These are phyloP conservation scores for Metarhizium guizhouense DNA, from an alignment of 2,329 filamentous ascomycete species.

Conservation along the genomic window DNA sequence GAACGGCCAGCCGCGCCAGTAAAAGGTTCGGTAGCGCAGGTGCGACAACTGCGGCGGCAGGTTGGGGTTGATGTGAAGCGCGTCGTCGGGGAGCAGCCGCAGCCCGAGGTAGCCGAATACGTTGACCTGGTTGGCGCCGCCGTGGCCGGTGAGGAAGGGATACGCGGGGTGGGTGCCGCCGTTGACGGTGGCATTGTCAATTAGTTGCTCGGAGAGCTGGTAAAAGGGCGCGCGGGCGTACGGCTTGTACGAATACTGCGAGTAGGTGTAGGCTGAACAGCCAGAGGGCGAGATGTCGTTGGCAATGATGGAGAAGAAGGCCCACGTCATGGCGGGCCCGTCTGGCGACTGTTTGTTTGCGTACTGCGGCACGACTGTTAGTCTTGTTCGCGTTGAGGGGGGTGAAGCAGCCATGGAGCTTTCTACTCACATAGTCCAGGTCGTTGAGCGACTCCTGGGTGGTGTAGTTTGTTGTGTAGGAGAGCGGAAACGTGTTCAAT, in stretches of 20 bases:
- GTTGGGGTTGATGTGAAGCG: slow-evolving; percentile 51
- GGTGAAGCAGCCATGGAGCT: slow-evolving; percentile 27
- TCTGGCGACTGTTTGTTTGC: slow-evolving; percentile 33
- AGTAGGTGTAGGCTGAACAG: slow-evolving; percentile 60
- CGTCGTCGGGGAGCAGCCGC: slow-evolving; percentile 45
- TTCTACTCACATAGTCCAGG: slow-evolving; percentile 14
- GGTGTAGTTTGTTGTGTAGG: slow-evolving; percentile 39
- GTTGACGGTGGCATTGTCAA: slow-evolving; percentile 55
- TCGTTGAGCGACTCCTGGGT: slow-evolving; percentile 11
- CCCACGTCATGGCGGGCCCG: slow-evolving; percentile 67
- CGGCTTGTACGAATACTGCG: slow-evolving; percentile 51
- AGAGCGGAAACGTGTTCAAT: slow-evolving; percentile 54
- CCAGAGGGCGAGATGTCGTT: slow-evolving; percentile 58
- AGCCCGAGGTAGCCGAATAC: slow-evolving; percentile 61
- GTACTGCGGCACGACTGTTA: slow-evolving; percentile 33
- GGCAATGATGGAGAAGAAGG: slow-evolving; percentile 58
- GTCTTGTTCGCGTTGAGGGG: slow-evolving; percentile 29
- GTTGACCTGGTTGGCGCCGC: slow-evolving; percentile 58
- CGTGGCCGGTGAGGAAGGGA: slow-evolving; percentile 63
- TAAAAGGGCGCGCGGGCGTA: slow-evolving; percentile 60
- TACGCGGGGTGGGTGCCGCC: slow-evolving; percentile 43
- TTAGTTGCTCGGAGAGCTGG: slow-evolving; percentile 60
- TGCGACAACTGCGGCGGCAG: slow-evolving; percentile 46
- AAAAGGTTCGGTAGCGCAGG: slow-evolving; percentile 28
- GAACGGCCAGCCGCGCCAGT: slow-evolving; percentile 20